Conservation (phyloP, 306 rosid species). For the Rosa lucieae region DNA sequence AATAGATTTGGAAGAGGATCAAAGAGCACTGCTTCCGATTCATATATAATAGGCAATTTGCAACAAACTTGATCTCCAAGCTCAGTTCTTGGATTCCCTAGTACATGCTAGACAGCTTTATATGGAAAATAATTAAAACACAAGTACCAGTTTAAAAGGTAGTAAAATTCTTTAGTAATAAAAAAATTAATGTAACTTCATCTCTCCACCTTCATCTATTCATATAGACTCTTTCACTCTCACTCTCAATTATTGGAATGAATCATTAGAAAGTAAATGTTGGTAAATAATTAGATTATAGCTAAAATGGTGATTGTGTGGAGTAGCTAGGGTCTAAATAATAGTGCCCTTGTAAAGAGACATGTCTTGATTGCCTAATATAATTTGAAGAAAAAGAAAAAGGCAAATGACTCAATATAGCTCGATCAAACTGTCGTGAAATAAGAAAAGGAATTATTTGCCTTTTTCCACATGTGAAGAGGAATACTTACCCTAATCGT, state of each 20-base stretch:
- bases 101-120: slow-evolving; percentile 13
- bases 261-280: neutral
- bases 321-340: neutral
- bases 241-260: neutral
- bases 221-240: neutral
- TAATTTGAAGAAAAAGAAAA: neutral
- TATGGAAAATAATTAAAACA: neutral
- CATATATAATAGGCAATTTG: slow-evolving; percentile 7
- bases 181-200: neutral
- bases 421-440: neutral
- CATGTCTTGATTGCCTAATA: neutral
- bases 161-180: neutral
- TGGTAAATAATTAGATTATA: neutral
- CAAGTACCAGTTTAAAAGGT: neutral
- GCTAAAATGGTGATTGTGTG: neutral
- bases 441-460: neutral
- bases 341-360: neutral
- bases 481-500: neutral
- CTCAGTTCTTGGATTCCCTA: slow-evolving; percentile 16
- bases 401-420: neutral
- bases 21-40: slow-evolving; percentile 4
- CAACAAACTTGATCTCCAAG: slow-evolving; percentile 21
- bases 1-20: slow-evolving; percentile 8
- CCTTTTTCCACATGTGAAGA: neutral
- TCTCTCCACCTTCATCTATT: neutral